Evolutionary conservation across 352 stramenopile genomes (phyloP).

Genomic region (Globisporangium sylvaticum): DNA sequence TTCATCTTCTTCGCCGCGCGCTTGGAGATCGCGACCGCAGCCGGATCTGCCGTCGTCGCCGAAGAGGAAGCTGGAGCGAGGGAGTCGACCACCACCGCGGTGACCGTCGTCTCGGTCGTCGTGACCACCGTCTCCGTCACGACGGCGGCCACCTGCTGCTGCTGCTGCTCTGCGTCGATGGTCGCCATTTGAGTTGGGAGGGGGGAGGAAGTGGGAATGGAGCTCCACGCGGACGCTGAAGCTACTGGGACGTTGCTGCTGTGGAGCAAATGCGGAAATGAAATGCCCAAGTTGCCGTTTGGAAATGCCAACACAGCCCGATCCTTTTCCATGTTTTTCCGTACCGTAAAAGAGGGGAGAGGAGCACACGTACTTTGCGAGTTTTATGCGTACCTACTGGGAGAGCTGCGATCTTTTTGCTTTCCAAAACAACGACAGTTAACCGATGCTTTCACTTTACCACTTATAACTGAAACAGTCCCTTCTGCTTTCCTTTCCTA

Average conservation of each 20-base stretch:
- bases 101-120: background rate
- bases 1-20: conserved; percentile 31
- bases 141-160: background rate
- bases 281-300: conserved; percentile 11
- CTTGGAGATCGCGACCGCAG: conserved; percentile 14
- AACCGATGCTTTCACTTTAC: no score
- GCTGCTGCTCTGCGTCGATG: conserved; percentile 6
- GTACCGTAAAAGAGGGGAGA: background rate
- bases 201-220: background rate
- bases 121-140: conserved; percentile 4
- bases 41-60: background rate
- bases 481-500: no score
- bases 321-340: conserved; percentile 2
- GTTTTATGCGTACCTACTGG: no score
- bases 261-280: conserved; percentile 14
- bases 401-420: no score
- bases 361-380: no score
- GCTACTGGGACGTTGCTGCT: background rate
- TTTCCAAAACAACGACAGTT: background rate
- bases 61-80: background rate
- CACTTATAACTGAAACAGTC: no score
- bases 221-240: background rate
- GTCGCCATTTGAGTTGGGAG: background rate
- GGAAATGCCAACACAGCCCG: background rate
- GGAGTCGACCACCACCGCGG: background rate